Evolutionary conservation across 2,329 filamentous ascomycete species (phyloP).

Genomic region (Colletotrichum scovillei): DNA sequence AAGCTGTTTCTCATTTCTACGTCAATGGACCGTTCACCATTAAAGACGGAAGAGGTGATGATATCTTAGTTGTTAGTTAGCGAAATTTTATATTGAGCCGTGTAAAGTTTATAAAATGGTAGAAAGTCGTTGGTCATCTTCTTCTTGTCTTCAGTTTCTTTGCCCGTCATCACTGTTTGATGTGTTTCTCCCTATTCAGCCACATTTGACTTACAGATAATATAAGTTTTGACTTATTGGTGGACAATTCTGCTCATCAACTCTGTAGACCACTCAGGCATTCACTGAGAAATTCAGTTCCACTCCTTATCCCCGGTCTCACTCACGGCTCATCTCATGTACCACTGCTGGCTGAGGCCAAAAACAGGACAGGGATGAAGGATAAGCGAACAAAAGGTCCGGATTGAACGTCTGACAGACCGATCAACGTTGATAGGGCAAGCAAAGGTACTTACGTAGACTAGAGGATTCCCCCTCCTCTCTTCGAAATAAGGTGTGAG

Average conservation of each 20-base stretch:
- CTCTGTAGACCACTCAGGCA: too few relatives aligned
- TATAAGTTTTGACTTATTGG: too few relatives aligned
- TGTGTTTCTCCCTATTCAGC: too few relatives aligned
- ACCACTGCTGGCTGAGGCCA: not conserved
- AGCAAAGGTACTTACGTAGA: not conserved
- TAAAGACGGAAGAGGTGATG: not conserved
- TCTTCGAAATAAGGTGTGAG: not conserved
- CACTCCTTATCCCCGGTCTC: not conserved
- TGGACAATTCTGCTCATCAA: too few relatives aligned
- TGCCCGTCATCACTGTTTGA: too few relatives aligned
- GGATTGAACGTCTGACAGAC: not conserved
- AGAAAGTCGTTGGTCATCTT: not conserved
- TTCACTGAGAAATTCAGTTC: not conserved
- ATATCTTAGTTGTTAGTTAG: constrained; percentile 8
- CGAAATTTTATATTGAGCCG: not conserved
- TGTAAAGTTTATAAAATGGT: not conserved
- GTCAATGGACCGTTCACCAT: not conserved
- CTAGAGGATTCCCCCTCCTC: not conserved
- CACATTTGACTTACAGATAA: too few relatives aligned
- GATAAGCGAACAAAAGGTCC: not conserved
- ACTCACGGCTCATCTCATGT: not conserved
- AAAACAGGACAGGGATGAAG: not conserved
- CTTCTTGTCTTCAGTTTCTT: not conserved
- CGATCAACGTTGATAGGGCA: not conserved
- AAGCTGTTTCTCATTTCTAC: not conserved